phyloP scores from a whole-genome alignment of 495 filamentous ascomycete genomes.

The Opeltia flavorubescens region DNA sequence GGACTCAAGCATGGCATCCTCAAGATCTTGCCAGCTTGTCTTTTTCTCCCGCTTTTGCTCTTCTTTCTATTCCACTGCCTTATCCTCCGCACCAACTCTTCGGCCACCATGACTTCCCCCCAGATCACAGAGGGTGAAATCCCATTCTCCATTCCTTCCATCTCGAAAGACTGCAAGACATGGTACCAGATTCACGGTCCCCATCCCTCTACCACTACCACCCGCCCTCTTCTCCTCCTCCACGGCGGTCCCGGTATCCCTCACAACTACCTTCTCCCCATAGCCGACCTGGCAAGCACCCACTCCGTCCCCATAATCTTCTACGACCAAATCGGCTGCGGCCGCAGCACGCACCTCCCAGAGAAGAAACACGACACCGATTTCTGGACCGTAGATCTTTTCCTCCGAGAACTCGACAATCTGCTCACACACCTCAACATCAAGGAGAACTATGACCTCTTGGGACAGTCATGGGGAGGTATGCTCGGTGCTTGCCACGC shows the following conservation, averaged over 20 bases:
- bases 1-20: no score
- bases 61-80: background rate
- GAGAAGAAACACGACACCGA: slow-evolving; percentile 24
- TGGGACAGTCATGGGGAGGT: slow-evolving; percentile 38
- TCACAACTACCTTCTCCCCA: slow-evolving; percentile 28
- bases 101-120: background rate
- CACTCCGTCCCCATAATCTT: slow-evolving; percentile 30
- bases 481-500: slow-evolving; percentile 31
- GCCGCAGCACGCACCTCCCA: slow-evolving; percentile 29
- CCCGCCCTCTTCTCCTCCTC: slow-evolving; percentile 25
- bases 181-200: slow-evolving; percentile 31
- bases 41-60: background rate
- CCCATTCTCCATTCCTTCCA: slow-evolving; percentile 22
- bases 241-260: slow-evolving; percentile 35
- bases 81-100: background rate
- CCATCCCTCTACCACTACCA: slow-evolving; percentile 11
- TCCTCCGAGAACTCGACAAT: slow-evolving; percentile 35
- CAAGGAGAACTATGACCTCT: slow-evolving; percentile 23
- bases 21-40: no score
- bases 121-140: background rate
- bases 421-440: slow-evolving; percentile 28
- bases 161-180: slow-evolving; percentile 28
- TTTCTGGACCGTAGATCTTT: slow-evolving; percentile 35
- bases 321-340: slow-evolving; percentile 41
- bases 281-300: slow-evolving; percentile 21